Conservation (phyloP, 176 grass and related monocot species). For the Triticum timopheevii region DNA sequence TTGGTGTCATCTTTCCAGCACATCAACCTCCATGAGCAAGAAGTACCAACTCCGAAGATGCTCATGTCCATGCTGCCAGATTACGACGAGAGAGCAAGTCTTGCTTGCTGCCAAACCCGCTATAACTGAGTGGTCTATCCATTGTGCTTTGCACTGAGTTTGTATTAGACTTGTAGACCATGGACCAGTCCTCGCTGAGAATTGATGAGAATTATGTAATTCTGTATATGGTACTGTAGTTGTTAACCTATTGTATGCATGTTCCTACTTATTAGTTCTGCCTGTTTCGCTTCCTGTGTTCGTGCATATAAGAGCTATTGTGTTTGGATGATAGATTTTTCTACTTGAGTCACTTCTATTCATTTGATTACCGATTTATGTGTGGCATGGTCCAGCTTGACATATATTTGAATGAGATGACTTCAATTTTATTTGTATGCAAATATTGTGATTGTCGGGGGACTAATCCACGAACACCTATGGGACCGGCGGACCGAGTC, state of each 20-base stretch:
- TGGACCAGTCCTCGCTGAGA: background rate
- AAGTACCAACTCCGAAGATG: too few relatives aligned
- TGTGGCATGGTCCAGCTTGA: too few relatives aligned
- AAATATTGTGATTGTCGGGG: too few relatives aligned
- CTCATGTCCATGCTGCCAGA: background rate
- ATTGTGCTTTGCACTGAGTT: conserved; percentile 10
- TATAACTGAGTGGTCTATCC: conserved; percentile 7
- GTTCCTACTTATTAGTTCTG: background rate
- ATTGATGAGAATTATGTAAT: background rate
- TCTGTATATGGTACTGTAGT: background rate
- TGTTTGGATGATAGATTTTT: background rate
- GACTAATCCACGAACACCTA: too few relatives aligned
- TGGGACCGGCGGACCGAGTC: too few relatives aligned
- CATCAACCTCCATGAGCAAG: too few relatives aligned
- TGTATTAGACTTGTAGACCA: conserved; percentile 33
- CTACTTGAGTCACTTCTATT: background rate
- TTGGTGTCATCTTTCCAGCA: too few relatives aligned
- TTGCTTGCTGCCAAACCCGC: background rate
- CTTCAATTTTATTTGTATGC: too few relatives aligned
- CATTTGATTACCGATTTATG: background rate
- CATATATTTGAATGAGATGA: too few relatives aligned
- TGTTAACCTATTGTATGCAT: background rate
- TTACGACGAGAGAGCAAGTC: conserved; percentile 1
- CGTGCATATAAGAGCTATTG: too few relatives aligned
- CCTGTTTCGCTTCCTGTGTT: background rate